These are phyloP conservation scores for Colletotrichum sp. DNA, from an alignment of 2,329 filamentous ascomycete genomes.

Conservation along the genomic window DNA sequence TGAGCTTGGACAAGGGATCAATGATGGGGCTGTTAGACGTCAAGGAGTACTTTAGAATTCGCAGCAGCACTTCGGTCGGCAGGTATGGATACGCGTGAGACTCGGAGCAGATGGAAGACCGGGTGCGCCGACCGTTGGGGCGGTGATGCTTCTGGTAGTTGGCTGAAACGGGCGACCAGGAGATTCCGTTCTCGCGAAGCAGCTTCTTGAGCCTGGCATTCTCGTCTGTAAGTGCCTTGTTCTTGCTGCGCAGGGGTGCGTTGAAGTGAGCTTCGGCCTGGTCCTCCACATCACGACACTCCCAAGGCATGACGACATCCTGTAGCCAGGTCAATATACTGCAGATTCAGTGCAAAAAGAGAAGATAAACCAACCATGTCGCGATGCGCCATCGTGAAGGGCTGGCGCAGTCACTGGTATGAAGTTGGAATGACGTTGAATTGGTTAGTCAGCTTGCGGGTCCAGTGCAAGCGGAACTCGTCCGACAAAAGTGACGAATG, in stretches of 20 bases:
- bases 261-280: constrained; percentile 54
- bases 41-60: constrained; percentile 57
- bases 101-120: constrained; percentile 22
- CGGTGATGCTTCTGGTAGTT: constrained; percentile 27
- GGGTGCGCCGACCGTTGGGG: constrained; percentile 30
- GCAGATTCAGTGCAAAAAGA: not conserved
- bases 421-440: not conserved
- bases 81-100: constrained; percentile 43
- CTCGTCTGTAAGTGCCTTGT: constrained; percentile 51
- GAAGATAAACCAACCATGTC: not conserved
- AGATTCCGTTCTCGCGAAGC: constrained; percentile 56
- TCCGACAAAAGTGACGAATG: not conserved
- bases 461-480: not conserved
- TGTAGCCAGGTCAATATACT: constrained; percentile 20
- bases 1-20: constrained; percentile 55
- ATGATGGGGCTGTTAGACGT: constrained; percentile 55
- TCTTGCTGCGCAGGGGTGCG: constrained; percentile 51
- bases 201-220: constrained; percentile 56
- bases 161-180: constrained; percentile 49
- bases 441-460: not conserved
- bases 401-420: not conserved
- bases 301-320: constrained; percentile 46
- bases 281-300: constrained; percentile 58
- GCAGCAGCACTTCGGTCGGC: constrained; percentile 58
- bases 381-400: not conserved